These are phyloP conservation scores for Fusarium solani-melongenae DNA, from an alignment of 2,329 filamentous ascomycete genomes.

Conservation along the genomic window DNA sequence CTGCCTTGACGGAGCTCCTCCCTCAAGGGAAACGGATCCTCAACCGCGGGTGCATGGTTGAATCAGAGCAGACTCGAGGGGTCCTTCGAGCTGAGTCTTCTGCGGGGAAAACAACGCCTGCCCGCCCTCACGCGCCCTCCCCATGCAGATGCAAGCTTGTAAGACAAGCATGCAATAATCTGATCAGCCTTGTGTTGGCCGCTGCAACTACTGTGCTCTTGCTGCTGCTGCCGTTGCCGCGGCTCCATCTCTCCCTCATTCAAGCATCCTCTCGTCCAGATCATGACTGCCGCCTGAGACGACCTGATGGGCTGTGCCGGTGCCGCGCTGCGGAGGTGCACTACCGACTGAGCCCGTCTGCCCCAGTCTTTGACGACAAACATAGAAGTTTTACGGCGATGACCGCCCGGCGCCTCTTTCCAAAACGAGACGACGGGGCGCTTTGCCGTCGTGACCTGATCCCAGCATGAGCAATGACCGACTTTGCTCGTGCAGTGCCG, in stretches of 20 bases:
- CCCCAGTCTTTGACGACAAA: conserved; percentile 9
- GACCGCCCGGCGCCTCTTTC: conserved; percentile 30
- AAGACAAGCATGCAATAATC: conserved; percentile 5
- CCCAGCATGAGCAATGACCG: conserved; percentile 3
- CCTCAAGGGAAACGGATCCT: not conserved
- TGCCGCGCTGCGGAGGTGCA: not conserved
- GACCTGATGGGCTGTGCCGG: conserved; percentile 5
- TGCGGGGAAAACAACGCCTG: conserved; percentile 7
- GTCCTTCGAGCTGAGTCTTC: not conserved
- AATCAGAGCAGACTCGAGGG: not conserved
- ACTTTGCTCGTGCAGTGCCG: conserved; percentile 4
- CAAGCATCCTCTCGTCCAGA: not conserved
- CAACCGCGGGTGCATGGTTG: conserved; percentile 4
- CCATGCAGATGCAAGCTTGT: not conserved
- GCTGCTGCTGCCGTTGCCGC: not conserved
- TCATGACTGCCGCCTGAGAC: conserved; percentile 3
- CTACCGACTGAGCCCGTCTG: not conserved
- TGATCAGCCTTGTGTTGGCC: conserved; percentile 1
- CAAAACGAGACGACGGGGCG: conserved; percentile 12
- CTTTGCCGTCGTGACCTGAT: conserved; percentile 8
- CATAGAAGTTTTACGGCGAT: conserved; percentile 23
- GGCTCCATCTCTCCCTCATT: not conserved
- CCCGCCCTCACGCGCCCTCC: not conserved
- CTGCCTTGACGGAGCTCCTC: conserved; percentile 1
- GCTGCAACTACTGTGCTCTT: not conserved